Evolutionary conservation across 805 yeast genomes (phyloP).

Genomic region (Candida endomychidarum): DNA sequence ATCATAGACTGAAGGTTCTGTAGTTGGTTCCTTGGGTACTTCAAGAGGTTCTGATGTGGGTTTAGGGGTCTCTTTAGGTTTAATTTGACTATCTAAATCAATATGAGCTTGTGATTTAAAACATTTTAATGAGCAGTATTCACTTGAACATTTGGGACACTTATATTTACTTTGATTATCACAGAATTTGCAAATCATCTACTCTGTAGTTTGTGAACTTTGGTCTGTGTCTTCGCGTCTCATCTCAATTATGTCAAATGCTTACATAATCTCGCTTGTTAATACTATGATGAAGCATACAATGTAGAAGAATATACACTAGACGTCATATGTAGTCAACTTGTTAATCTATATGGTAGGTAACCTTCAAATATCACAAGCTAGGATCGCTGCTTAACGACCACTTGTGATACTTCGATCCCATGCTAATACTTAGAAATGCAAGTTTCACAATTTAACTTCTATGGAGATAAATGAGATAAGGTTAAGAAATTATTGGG

Average conservation of each 20-base stretch:
- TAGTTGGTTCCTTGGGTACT: background rate
- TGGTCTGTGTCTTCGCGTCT: background rate
- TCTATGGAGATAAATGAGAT: too few relatives aligned
- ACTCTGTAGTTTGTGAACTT: background rate
- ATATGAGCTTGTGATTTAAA: conserved; percentile 38
- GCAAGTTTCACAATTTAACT: too few relatives aligned
- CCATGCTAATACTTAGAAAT: too few relatives aligned
- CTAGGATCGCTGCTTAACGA: too few relatives aligned
- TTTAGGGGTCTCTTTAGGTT: background rate
- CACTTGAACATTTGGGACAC: conserved; percentile 52
- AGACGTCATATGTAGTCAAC: too few relatives aligned
- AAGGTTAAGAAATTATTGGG: too few relatives aligned
- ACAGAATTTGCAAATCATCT: conserved; percentile 40
- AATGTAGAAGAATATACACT: too few relatives aligned
- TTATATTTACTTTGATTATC: conserved; percentile 46
- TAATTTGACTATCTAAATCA: conserved; percentile 7
- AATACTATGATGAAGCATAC: too few relatives aligned
- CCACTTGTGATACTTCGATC: too few relatives aligned
- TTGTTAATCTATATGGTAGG: too few relatives aligned
- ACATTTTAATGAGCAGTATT: conserved; percentile 60
- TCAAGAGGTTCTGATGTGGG: background rate
- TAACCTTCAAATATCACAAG: too few relatives aligned
- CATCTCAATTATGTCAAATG: background rate
- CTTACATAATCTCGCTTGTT: too few relatives aligned
- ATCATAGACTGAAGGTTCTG: conserved; percentile 16